Percentiles rank a stretch among this genome's conserved stretches.
These are phyloP conservation scores for Eucalyptus tenuipes DNA, from an alignment of 345 rosid genomes.

Conservation along the genomic window DNA sequence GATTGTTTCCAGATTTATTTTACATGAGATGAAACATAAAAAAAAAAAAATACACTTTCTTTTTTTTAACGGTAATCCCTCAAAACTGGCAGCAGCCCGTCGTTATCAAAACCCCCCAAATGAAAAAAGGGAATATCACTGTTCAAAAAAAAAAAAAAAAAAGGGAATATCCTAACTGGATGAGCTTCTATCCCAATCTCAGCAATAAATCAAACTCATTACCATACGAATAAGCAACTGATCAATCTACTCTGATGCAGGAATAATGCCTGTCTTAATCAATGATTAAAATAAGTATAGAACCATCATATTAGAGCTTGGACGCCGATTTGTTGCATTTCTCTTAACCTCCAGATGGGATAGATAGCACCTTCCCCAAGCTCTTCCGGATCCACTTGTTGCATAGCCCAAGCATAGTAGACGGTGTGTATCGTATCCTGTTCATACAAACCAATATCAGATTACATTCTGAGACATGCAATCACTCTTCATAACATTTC, in stretches of 20 bases:
- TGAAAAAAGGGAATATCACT: background rate
- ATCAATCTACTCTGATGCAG: background rate
- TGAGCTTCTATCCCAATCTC: background rate
- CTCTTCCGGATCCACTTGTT: slow-evolving; percentile 79
- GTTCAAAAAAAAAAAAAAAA: too few species aligned
- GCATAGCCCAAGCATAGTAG: slow-evolving; percentile 89
- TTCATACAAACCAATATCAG: background rate
- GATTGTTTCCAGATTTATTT: background rate
- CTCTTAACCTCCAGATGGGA: slow-evolving; percentile 89
- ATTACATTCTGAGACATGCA: background rate
- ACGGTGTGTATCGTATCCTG: slow-evolving; percentile 87
- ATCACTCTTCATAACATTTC: background rate
- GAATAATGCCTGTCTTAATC: background rate
- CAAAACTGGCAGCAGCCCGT: background rate
- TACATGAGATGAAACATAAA: background rate
- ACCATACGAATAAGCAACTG: background rate
- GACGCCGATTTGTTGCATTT: slow-evolving; percentile 58
- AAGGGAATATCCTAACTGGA: background rate
- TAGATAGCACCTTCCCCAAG: slow-evolving; percentile 74
- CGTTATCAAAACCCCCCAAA: background rate
- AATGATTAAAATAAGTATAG: background rate
- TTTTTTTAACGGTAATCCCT: background rate
- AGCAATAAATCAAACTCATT: background rate
- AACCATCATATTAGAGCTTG: slow-evolving; percentile 54
- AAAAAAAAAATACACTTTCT: background rate